Conservation (phyloP, 768 basidiomycete species). For the Phaffia australis region DNA sequence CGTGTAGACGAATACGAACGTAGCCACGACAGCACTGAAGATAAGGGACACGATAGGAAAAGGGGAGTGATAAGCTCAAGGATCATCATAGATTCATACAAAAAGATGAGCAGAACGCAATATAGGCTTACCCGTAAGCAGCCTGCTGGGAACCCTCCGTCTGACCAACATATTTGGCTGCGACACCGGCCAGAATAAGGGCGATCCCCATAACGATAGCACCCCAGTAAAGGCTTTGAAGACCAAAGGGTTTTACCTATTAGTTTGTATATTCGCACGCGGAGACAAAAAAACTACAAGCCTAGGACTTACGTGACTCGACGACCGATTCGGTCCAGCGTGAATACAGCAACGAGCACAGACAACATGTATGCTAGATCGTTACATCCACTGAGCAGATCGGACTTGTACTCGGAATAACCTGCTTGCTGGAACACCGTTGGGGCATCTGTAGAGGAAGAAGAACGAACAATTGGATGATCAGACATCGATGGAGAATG, state of each 20-base stretch:
- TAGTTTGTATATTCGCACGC: neutral
- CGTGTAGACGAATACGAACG: constrained; percentile 27
- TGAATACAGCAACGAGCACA: constrained; percentile 28
- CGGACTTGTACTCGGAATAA: constrained; percentile 27
- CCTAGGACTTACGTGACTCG: constrained; percentile 21
- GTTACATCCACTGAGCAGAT: constrained; percentile 29
- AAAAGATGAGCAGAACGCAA: neutral
- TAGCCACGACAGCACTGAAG: constrained; percentile 24
- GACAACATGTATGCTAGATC: constrained; percentile 29
- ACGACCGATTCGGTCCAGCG: constrained; percentile 29
- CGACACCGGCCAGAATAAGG: constrained; percentile 24
- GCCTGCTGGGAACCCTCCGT: constrained; percentile 2
- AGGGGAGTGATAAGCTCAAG: neutral
- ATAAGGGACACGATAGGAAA: neutral
- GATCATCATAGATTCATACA: neutral
- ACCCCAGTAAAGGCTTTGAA: neutral
- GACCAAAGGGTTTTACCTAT: neutral
- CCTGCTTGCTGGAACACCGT: constrained; percentile 29
- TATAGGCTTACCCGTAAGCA: constrained; percentile 1
- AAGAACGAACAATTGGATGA: neutral
- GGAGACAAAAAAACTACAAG: constrained; percentile 7
- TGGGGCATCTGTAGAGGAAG: constrained; percentile 10
- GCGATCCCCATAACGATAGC: constrained; percentile 17
- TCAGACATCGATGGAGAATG: neutral
- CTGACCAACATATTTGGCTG: constrained; percentile 12